Evolutionary conservation across 1,284 basidiomycete genomes (phyloP), one percentile per base, ranked within the genome.

Genomic region (Puccinia hordei): DNA sequence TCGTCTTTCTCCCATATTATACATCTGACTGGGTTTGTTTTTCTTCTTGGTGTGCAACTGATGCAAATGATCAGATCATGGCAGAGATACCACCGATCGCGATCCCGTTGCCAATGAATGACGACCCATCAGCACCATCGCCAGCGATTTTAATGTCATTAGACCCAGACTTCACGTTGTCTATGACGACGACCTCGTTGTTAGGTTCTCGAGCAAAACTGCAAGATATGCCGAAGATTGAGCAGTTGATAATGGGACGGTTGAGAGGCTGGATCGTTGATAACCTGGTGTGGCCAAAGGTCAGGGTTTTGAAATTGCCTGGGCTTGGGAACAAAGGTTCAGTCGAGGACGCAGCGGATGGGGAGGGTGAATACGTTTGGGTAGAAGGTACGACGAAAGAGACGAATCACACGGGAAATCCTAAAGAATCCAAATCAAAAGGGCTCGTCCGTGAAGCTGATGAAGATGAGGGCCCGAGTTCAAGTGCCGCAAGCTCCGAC

Each of bases 291-390:
- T 87, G 87, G 86, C 88, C 88, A 0, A 84, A 86, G 61, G 87
- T 87, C 77, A 84, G 87, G 81, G 86, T 85, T 10, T 83, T 88
- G 53, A 85, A 86, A 8, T 82, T 89, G 30, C 88, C 88, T 83
- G 85, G 24, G 84, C 80, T 19, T 84, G 85, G 87, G 94, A 91
- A 89, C 98, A 99, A 84, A 98, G 88, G 83, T 99, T 97, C 61
- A 94, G 90, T 82, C 95, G 97, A 84, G 98, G 99, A 88, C 99
- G 97, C 68, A 96, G 97, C 87, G 98, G 99, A 65, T 97, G 97
- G 55, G 99, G 90, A 83, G 99, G 99, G 76, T 38, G 76, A 78
- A 71, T 78, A 69, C 46, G 76, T 78, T 71, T 78, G 76, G 76
- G 76, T 78, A 6, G 76, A 78, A 59, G 66, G 76, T 33, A 55